These are phyloP conservation scores for Syzygium oleosum DNA, from an alignment of 345 rosid species.

Conservation along the genomic window DNA sequence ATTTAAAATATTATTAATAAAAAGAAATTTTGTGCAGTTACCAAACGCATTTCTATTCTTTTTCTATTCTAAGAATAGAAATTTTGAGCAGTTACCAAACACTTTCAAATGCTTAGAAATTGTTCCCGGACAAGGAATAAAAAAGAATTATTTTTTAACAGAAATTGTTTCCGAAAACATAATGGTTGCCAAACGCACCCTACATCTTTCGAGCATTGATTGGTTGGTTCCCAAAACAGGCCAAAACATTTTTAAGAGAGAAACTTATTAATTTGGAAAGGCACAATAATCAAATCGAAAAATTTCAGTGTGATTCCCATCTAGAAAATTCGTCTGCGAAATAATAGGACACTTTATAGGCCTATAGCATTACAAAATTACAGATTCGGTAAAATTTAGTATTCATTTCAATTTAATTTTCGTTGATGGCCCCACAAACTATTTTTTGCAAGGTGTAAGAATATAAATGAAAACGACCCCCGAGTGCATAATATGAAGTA, in stretches of 20 bases:
- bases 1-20: no score
- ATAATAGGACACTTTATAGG: not conserved
- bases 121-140: no score
- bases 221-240: not conserved
- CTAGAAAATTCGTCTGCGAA: not conserved
- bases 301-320: not conserved
- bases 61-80: no score
- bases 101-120: no score
- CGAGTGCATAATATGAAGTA: not conserved
- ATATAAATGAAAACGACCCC: not conserved
- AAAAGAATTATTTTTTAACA: no score
- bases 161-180: no score
- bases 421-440: not conserved
- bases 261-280: not conserved
- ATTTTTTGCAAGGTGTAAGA: not conserved
- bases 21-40: no score
- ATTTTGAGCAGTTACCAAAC: no score
- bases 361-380: not conserved
- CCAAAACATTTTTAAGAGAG: not conserved
- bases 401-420: not conserved
- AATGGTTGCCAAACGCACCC: no score
- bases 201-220: not conserved
- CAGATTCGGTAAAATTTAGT: not conserved
- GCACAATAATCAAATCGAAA: not conserved
- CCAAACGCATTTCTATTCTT: no score